Conservation (phyloP, 768 basidiomycete genomes). For the Chalciporus piperatus region DNA sequence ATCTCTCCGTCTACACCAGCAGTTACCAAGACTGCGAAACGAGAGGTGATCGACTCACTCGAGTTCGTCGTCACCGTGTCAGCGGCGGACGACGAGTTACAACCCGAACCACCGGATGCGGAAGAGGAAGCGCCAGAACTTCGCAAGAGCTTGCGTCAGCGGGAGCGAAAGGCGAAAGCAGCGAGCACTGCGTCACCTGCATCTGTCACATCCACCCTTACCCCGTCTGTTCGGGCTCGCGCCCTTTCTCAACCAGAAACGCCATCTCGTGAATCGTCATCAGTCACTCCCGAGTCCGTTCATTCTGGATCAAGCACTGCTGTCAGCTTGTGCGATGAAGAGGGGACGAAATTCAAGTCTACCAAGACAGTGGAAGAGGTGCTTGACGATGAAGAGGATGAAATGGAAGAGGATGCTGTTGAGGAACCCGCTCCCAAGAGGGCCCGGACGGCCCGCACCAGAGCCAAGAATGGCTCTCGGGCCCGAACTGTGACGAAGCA, state of each 20-base stretch:
- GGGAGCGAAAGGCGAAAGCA: slow-evolving; percentile 24
- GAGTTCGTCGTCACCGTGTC: slow-evolving; percentile 8
- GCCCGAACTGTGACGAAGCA: slow-evolving; percentile 15
- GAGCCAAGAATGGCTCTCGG: slow-evolving; percentile 24
- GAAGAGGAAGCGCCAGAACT: slow-evolving; percentile 20
- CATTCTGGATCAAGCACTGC: slow-evolving; percentile 34
- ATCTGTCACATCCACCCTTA: slow-evolving; percentile 30
- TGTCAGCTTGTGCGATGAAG: slow-evolving; percentile 31
- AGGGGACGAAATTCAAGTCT: slow-evolving; percentile 20
- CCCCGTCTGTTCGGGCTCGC: slow-evolving; percentile 22
- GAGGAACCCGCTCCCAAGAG: slow-evolving; percentile 18
- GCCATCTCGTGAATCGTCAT: slow-evolving; percentile 22
- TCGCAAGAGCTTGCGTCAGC: slow-evolving; percentile 32
- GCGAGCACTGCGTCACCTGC: slow-evolving; percentile 20
- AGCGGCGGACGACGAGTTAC: slow-evolving; percentile 12
- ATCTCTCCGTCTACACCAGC: neutral
- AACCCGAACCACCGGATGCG: slow-evolving; percentile 11
- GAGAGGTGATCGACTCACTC: slow-evolving; percentile 19
- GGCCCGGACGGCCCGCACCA: slow-evolving; percentile 16
- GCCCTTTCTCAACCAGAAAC: slow-evolving; percentile 21
- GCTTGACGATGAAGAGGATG: slow-evolving; percentile 13
- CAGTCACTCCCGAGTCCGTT: slow-evolving; percentile 25
- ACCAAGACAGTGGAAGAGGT: slow-evolving; percentile 11
- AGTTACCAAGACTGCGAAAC: slow-evolving; percentile 18
- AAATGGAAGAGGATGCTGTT: slow-evolving; percentile 11